phyloP scores from a whole-genome alignment of 345 rosid genomes.

The Bruguiera sexangula region DNA sequence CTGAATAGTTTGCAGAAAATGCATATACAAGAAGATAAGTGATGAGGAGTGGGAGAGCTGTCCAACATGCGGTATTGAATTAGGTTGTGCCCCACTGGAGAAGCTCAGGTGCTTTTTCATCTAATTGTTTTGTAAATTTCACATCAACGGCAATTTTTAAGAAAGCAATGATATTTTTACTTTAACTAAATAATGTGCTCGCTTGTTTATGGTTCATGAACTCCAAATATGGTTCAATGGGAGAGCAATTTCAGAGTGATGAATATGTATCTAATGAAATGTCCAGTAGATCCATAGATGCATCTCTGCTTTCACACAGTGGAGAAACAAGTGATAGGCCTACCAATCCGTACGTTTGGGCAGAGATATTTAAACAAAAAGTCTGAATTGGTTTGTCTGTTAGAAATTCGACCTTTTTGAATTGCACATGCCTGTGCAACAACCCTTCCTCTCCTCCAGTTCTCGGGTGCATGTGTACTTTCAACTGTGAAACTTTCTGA shows the following conservation, averaged over 20 bases:
- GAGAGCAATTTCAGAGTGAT: too few relatives aligned
- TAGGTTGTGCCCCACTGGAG: conserved; percentile 44
- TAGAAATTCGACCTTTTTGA: too few relatives aligned
- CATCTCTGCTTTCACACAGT: neutral
- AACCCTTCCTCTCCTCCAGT: too few relatives aligned
- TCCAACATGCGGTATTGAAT: conserved; percentile 39
- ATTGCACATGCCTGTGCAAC: too few relatives aligned
- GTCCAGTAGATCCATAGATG: neutral
- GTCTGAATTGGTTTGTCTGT: neutral
- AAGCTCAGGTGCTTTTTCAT: conserved; percentile 43
- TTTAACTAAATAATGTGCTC: neutral
- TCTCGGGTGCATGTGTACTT: neutral
- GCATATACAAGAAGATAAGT: conserved; percentile 39
- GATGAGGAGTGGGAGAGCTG: conserved; percentile 31
- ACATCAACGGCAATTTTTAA: neutral
- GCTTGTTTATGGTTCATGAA: too few relatives aligned
- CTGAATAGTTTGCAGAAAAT: conserved; percentile 47
- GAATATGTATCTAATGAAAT: too few relatives aligned
- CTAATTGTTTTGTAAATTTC: neutral
- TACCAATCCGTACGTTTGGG: neutral
- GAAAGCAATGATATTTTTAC: neutral
- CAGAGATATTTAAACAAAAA: neutral
- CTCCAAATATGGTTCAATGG: too few relatives aligned
- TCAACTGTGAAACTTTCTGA: neutral
- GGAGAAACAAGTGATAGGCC: neutral